Conservation (phyloP, 1,284 basidiomycete species). For the Naganishia liquefaciens region DNA sequence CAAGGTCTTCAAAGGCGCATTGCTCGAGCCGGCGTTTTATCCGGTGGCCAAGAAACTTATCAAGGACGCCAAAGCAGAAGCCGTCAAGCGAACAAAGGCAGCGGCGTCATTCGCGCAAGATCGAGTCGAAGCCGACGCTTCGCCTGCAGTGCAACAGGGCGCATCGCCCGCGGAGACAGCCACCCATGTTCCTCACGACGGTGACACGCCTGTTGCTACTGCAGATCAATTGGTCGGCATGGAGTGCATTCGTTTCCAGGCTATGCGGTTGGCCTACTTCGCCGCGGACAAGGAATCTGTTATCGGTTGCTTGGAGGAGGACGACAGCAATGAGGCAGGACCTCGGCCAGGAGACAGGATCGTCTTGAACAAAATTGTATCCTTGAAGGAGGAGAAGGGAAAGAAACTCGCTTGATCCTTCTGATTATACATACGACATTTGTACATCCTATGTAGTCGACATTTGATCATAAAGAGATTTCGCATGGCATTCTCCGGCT, state of each 20-base stretch:
- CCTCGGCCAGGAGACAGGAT: constrained; percentile 70
- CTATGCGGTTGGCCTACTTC: constrained; percentile 93
- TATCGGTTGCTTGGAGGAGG: constrained; percentile 65
- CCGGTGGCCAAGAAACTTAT: constrained; percentile 71
- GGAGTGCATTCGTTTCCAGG: constrained; percentile 96
- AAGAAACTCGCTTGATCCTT: constrained; percentile 57
- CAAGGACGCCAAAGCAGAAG: constrained; percentile 66
- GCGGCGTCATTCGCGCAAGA: constrained; percentile 60
- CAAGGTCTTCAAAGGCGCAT: constrained; percentile 73
- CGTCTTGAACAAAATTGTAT: constrained; percentile 90
- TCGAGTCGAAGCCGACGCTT: constrained; percentile 40
- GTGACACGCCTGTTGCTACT: constrained; percentile 61
- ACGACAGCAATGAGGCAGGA: constrained; percentile 55
- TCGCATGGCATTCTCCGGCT: not conserved
- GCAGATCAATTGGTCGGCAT: constrained; percentile 83
- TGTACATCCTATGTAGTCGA: not conserved
- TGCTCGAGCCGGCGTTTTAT: constrained; percentile 91
- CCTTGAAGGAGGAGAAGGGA: constrained; percentile 92
- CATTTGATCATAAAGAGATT: not conserved
- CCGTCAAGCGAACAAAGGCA: constrained; percentile 62
- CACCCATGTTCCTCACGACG: constrained; percentile 38
- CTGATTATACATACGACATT: not conserved
- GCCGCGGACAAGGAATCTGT: constrained; percentile 82
- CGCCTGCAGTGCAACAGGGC: constrained; percentile 43
- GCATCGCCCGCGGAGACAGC: constrained; percentile 7